A percentile compares a stretch with the other conserved stretches of the same genome.
These are phyloP conservation scores for Podaxis rugospora DNA, from an alignment of 768 basidiomycete species.

Conservation along the genomic window DNA sequence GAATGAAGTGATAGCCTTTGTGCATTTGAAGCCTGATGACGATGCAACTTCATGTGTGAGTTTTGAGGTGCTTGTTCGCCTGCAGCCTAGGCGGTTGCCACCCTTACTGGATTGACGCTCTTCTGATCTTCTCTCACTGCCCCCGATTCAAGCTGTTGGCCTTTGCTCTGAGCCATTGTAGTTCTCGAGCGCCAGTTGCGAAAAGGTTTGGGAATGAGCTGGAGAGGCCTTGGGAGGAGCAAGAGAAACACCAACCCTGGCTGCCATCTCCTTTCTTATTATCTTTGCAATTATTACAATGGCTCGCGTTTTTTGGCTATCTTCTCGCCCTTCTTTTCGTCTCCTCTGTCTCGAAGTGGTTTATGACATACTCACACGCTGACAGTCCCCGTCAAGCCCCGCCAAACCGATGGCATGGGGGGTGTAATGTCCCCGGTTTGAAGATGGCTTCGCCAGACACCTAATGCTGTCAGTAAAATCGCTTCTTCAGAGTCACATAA, in stretches of 20 bases:
- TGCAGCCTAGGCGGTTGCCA: background rate
- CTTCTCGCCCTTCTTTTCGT: background rate
- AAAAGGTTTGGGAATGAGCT: background rate
- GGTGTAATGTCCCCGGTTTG: constrained; percentile 21
- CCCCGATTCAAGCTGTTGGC: background rate
- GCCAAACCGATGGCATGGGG: constrained; percentile 9
- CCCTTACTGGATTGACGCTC: background rate
- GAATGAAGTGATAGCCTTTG: background rate
- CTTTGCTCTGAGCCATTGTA: background rate
- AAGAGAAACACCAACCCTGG: background rate
- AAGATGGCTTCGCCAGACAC: constrained; percentile 21
- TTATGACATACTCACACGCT: background rate
- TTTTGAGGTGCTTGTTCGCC: background rate
- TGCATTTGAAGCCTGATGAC: no score
- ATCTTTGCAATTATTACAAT: no score
- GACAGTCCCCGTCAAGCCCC: constrained; percentile 9
- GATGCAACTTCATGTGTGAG: no score
- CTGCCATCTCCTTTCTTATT: no score
- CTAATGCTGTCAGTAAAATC: constrained; percentile 18
- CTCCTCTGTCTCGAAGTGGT: background rate
- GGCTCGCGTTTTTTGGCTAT: constrained; percentile 1
- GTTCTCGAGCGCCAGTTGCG: background rate
- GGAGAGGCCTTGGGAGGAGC: background rate
- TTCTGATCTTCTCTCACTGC: background rate
- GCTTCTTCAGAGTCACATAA: constrained; percentile 1